These are phyloP conservation scores for Ceratocystis albifundus DNA, from an alignment of 2,329 filamentous ascomycete genomes.

Conservation along the genomic window DNA sequence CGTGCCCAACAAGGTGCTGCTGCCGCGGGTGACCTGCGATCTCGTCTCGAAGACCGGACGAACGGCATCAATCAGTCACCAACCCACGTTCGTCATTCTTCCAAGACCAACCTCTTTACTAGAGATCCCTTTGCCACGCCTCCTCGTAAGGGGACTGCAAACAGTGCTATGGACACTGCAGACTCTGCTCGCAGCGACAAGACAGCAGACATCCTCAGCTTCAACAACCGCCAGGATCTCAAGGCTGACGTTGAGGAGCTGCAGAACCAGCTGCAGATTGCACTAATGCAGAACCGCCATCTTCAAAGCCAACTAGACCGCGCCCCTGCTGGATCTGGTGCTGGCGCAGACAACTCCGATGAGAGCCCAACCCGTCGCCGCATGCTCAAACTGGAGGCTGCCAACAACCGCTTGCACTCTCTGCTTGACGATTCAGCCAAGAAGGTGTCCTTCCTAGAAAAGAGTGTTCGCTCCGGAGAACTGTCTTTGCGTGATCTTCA, in stretches of 20 bases:
- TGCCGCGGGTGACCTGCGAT: constrained; percentile 35
- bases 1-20: constrained; percentile 37
- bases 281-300: constrained; percentile 90
- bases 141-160: constrained; percentile 48
- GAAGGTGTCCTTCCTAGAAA: constrained; percentile 82
- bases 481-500: constrained; percentile 83
- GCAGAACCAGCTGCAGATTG: constrained; percentile 86
- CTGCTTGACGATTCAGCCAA: constrained; percentile 88
- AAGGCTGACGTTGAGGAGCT: constrained; percentile 83
- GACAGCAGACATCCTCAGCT: constrained; percentile 64
- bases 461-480: constrained; percentile 74
- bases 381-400: constrained; percentile 82
- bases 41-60: constrained; percentile 73
- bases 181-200: constrained; percentile 77
- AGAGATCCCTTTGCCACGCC: constrained; percentile 29
- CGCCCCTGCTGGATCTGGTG: constrained; percentile 37
- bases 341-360: constrained; percentile 33
- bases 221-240: constrained; percentile 81
- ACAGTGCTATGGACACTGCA: constrained; percentile 37
- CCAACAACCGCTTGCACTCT: constrained; percentile 82
- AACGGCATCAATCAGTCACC: constrained; percentile 68
- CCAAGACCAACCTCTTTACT: constrained; percentile 36
- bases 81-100: constrained; percentile 48
- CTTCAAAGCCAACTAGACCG: constrained; percentile 78
- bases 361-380: constrained; percentile 69